These are phyloP conservation scores for Scopulariopsis brevicaulis DNA, from an alignment of 2,329 filamentous ascomycete species.

Conservation along the genomic window DNA sequence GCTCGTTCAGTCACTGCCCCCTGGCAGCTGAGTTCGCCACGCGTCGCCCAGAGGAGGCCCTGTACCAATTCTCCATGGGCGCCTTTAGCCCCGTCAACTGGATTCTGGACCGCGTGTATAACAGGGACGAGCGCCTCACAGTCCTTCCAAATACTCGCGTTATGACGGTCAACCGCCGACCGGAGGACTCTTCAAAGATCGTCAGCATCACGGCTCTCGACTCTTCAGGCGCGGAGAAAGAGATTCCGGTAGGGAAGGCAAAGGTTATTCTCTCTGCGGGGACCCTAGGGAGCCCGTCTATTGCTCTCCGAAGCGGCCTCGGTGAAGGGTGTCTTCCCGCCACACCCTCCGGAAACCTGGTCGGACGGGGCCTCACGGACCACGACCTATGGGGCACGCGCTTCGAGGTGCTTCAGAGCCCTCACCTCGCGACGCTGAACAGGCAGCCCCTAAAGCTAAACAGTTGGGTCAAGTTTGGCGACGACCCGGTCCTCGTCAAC, in stretches of 20 bases:
- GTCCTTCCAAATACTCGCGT: constrained; percentile 1
- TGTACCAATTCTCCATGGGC: constrained; percentile 4
- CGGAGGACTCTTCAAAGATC: background rate
- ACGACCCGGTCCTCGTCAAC: constrained; percentile 2
- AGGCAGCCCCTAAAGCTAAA: constrained; percentile 1
- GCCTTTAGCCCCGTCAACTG: constrained; percentile 4
- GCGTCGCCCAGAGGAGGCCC: background rate
- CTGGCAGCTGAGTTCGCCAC: constrained; percentile 1
- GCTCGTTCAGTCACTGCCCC: background rate
- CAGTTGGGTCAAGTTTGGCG: constrained; percentile 3
- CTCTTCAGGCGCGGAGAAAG: background rate
- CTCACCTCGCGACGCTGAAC: constrained; percentile 1
- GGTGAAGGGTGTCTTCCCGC: constrained; percentile 1
- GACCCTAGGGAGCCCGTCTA: constrained; percentile 2
- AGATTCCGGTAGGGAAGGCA: constrained; percentile 1
- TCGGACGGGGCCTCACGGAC: constrained; percentile 4
- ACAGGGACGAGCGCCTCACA: constrained; percentile 4
- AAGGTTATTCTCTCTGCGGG: background rate
- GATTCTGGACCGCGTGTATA: constrained; percentile 4
- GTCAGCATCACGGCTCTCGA: background rate
- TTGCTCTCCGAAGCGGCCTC: constrained; percentile 3
- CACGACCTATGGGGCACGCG: constrained; percentile 3
- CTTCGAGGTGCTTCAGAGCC: constrained; percentile 2
- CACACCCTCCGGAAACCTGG: background rate
- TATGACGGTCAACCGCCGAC: background rate